A percentile compares a stretch with the other conserved stretches of the same genome.
Conservation (phyloP, 441 rosid species). For the Gossypium davidsonii region DNA sequence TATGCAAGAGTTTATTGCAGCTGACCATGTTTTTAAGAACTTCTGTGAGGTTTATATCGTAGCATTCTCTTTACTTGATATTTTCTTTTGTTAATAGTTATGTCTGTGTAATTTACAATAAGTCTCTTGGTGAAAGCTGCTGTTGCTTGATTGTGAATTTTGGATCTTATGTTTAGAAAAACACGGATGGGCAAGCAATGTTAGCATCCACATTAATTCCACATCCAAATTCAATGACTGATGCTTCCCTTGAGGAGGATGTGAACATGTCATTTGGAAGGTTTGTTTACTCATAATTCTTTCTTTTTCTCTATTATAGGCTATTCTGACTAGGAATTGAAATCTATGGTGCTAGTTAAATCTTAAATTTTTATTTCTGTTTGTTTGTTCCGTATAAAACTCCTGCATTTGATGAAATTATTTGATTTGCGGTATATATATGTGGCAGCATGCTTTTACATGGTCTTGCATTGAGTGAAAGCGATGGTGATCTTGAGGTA, state of each 20-base stretch:
- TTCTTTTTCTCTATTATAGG: background rate
- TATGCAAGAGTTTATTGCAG: constrained; percentile 84
- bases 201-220: constrained; percentile 91
- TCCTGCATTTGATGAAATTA: background rate
- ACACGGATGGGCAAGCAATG: constrained; percentile 85
- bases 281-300: constrained; percentile 32
- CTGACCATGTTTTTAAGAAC: constrained; percentile 79
- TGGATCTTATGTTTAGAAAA: constrained; percentile 36
- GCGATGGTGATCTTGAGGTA: constrained; percentile 95
- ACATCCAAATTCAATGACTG: constrained; percentile 57
- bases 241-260: constrained; percentile 74
- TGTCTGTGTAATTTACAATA: background rate
- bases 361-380: constrained; percentile 7
- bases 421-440: constrained; percentile 14
- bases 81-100: background rate
- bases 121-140: background rate
- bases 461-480: constrained; percentile 83
- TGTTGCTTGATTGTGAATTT: constrained; percentile 16
- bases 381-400: background rate
- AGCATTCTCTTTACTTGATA: constrained; percentile 11
- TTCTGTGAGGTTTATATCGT: constrained; percentile 75
- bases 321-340: constrained; percentile 5
- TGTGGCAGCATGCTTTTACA: constrained; percentile 78
- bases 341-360: background rate
- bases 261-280: constrained; percentile 98